Conservation (phyloP, 2,329 filamentous ascomycete species). For the Alternaria sp. region DNA sequence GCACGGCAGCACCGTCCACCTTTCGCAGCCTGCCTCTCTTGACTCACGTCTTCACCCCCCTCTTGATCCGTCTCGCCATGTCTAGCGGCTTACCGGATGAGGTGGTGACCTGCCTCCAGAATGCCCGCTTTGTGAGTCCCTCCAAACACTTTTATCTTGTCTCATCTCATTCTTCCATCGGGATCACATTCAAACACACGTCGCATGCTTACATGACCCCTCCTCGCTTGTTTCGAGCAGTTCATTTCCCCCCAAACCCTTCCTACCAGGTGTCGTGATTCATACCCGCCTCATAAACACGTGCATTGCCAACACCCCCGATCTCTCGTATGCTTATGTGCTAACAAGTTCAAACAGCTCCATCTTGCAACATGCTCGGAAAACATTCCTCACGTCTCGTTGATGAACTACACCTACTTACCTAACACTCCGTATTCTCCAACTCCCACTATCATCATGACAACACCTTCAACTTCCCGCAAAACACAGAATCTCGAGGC, state of each 20-base stretch:
- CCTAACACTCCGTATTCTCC: constrained; percentile 72
- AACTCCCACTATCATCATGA: constrained; percentile 80
- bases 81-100: constrained; percentile 77
- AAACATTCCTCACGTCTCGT: constrained; percentile 85
- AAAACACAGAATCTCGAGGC: constrained; percentile 81
- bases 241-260: background rate
- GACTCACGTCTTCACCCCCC: constrained; percentile 11
- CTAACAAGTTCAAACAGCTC: constrained; percentile 64
- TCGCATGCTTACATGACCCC: background rate
- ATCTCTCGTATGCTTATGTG: background rate
- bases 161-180: background rate
- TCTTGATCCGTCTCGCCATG: constrained; percentile 5
- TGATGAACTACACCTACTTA: constrained; percentile 99
- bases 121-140: constrained; percentile 82
- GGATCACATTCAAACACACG: background rate
- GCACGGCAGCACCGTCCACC: background rate
- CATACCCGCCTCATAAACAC: background rate
- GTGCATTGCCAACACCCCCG: background rate
- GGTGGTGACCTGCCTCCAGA: constrained; percentile 89
- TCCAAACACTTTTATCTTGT: background rate
- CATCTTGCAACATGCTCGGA: constrained; percentile 90
- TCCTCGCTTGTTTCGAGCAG: constrained; percentile 5
- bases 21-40: background rate
- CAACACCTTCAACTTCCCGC: constrained; percentile 78
- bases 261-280: background rate